Conservation (phyloP, 768 basidiomycete species). For the Mycena leptocephala region DNA sequence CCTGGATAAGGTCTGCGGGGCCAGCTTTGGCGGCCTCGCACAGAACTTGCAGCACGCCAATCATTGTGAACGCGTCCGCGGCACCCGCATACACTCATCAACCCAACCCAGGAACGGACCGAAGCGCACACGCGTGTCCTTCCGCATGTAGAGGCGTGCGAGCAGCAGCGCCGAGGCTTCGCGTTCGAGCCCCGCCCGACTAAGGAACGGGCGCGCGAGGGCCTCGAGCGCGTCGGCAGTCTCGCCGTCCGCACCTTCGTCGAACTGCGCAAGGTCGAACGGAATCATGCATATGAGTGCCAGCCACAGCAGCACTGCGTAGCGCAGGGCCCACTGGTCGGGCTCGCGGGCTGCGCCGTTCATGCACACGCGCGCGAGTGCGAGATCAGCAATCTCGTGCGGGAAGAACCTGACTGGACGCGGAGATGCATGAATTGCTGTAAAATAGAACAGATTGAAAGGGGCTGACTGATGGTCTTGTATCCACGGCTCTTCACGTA, state of each 20-base stretch:
- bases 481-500: constrained; percentile 92
- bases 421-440: constrained; percentile 32
- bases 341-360: constrained; percentile 59
- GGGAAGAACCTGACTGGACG: constrained; percentile 91
- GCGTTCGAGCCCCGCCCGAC: constrained; percentile 86
- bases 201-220: constrained; percentile 71
- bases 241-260: constrained; percentile 70
- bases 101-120: constrained; percentile 69
- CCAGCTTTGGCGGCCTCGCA: constrained; percentile 81
- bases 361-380: constrained; percentile 81
- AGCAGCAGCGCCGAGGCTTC: constrained; percentile 89
- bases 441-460: constrained; percentile 11
- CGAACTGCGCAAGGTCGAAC: constrained; percentile 91
- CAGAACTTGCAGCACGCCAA: constrained; percentile 79
- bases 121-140: constrained; percentile 69
- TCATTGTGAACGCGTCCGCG: constrained; percentile 70
- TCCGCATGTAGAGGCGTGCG: constrained; percentile 86
- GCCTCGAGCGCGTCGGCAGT: constrained; percentile 74
- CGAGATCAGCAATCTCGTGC: constrained; percentile 89
- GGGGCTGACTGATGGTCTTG: constrained; percentile 88
- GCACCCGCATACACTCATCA: constrained; percentile 53
- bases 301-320: constrained; percentile 92
- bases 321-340: constrained; percentile 85
- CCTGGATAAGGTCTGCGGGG: constrained; percentile 67
- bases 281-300: constrained; percentile 95